Evolutionary conservation across 2,329 filamentous ascomycete genomes (phyloP).

Genomic region (Colletotrichum limetticola): DNA sequence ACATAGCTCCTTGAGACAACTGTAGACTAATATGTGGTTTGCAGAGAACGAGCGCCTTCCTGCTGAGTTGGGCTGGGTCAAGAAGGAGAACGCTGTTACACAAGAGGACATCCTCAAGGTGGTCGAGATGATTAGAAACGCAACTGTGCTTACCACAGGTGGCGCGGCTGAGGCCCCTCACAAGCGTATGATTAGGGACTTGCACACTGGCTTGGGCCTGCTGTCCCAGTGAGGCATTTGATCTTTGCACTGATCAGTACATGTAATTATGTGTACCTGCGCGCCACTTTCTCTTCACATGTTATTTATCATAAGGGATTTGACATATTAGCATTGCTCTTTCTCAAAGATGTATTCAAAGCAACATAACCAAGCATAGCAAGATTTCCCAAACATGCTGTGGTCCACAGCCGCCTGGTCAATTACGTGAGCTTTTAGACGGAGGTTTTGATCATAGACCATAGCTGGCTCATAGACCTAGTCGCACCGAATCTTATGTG

Average conservation of each 20-base stretch:
- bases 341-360: background rate
- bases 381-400: no score
- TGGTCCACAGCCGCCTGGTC: no score
- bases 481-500: no score
- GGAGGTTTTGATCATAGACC: no score
- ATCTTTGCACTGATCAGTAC: background rate
- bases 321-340: no score
- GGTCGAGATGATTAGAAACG: slow-evolving; percentile 19
- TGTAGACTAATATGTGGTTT: background rate
- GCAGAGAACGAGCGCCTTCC: slow-evolving; percentile 31
- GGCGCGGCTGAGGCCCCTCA: background rate
- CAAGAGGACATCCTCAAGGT: slow-evolving; percentile 19
- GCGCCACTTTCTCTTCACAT: no score
- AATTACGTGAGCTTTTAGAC: no score
- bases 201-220: slow-evolving; percentile 11
- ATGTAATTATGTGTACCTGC: background rate
- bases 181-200: background rate
- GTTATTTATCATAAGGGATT: no score
- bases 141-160: slow-evolving; percentile 8
- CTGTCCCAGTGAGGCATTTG: background rate
- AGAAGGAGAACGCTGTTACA: background rate
- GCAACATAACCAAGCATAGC: no score
- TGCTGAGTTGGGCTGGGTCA: slow-evolving; percentile 27
- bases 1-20: background rate
- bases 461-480: no score